These are phyloP conservation scores for Tetrapisispora arboricola DNA, from an alignment of 805 yeast species.

Conservation along the genomic window DNA sequence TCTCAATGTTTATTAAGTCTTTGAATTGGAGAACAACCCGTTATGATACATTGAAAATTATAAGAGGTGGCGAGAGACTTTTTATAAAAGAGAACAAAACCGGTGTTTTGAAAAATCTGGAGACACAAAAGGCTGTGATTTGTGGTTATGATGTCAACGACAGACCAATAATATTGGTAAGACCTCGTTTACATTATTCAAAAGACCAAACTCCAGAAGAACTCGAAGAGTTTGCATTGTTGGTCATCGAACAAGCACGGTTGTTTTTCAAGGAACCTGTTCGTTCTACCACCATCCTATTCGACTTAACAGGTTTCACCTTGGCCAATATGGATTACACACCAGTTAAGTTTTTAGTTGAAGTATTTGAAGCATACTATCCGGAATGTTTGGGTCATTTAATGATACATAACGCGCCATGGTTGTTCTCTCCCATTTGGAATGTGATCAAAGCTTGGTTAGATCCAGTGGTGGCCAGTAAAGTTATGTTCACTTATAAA, in stretches of 20 bases:
- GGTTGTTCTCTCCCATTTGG: conserved; percentile 94
- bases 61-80: conserved; percentile 60
- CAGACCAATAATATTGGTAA: conserved; percentile 71
- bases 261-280: conserved; percentile 60
- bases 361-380: conserved; percentile 86
- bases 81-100: conserved; percentile 37
- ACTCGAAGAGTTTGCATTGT: conserved; percentile 60
- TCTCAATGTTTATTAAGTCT: conserved; percentile 60
- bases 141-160: conserved; percentile 62
- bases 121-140: conserved; percentile 60
- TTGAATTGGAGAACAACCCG: conserved; percentile 64
- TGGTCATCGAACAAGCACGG: conserved; percentile 70
- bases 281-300: conserved; percentile 75
- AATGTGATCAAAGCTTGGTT: conserved; percentile 83
- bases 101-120: conserved; percentile 33
- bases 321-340: conserved; percentile 85
- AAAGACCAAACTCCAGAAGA: conserved; percentile 57
- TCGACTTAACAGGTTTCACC: conserved; percentile 77
- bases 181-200: conserved; percentile 65
- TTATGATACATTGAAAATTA: conserved; percentile 48
- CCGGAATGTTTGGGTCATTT: conserved; percentile 85
- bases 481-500: conserved; percentile 70
- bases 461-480: conserved; percentile 89
- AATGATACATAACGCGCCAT: conserved; percentile 86
- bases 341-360: conserved; percentile 78